These are phyloP conservation scores for Fomitopsis pulvina DNA, from an alignment of 768 basidiomycete species.

Conservation along the genomic window DNA sequence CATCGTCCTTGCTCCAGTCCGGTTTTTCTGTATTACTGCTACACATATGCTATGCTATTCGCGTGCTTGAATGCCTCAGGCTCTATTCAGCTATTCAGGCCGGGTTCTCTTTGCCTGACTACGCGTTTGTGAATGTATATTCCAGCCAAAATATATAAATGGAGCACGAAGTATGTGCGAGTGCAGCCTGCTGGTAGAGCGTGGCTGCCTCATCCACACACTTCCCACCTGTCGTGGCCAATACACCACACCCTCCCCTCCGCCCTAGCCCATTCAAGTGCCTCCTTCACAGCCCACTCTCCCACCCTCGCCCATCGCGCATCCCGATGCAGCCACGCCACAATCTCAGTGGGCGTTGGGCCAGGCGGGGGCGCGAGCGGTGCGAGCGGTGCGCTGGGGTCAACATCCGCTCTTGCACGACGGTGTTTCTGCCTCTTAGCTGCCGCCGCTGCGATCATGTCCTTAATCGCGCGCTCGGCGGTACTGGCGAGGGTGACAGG, in stretches of 20 bases:
- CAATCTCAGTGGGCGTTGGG: constrained; percentile 40
- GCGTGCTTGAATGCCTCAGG: too few relatives aligned
- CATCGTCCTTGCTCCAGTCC: not conserved
- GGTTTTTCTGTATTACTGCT: not conserved
- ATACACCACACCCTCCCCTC: constrained; percentile 28
- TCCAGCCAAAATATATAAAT: too few relatives aligned
- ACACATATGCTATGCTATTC: not conserved
- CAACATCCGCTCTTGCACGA: constrained; percentile 1
- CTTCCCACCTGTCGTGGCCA: constrained; percentile 30
- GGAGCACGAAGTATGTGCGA: too few relatives aligned
- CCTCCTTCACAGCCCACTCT: constrained; percentile 57
- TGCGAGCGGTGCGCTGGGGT: constrained; percentile 3
- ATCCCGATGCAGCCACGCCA: constrained; percentile 42
- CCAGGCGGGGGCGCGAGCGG: constrained; percentile 15
- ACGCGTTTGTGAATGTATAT: too few relatives aligned
- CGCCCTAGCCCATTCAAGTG: constrained; percentile 39
- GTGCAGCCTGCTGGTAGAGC: too few relatives aligned
- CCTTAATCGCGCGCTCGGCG: constrained; percentile 40
- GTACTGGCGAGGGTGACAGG: constrained; percentile 39
- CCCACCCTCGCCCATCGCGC: constrained; percentile 62
- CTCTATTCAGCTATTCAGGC: too few relatives aligned
- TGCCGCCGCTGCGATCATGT: constrained; percentile 22
- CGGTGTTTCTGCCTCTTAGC: constrained; percentile 7
- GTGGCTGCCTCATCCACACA: constrained; percentile 18
- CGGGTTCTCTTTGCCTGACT: too few relatives aligned